Evolutionary conservation across 1,139 yeast species (phyloP).

Genomic region (Suhomyces bolitotheri): DNA sequence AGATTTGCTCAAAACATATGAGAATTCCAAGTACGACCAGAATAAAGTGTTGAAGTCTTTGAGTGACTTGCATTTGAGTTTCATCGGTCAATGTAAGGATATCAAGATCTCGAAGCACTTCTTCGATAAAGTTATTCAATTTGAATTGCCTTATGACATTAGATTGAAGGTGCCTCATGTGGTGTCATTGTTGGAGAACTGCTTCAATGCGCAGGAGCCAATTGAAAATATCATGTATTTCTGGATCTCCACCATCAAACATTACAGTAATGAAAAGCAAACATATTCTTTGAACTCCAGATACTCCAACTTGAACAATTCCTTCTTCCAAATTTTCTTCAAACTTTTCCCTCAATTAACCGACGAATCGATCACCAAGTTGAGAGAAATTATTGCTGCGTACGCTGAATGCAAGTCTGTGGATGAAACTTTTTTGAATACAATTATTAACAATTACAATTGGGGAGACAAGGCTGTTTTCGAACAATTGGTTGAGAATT

Average conservation of each 20-base stretch:
- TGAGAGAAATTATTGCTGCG: slow-evolving; percentile 57
- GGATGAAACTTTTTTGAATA: slow-evolving; percentile 79
- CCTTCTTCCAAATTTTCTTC: slow-evolving; percentile 70
- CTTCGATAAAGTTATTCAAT: slow-evolving; percentile 67
- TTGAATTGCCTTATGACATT: slow-evolving; percentile 70
- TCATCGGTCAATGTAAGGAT: slow-evolving; percentile 81
- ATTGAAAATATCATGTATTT: slow-evolving; percentile 59
- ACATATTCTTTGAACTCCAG: slow-evolving; percentile 47
- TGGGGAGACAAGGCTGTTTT: slow-evolving; percentile 72
- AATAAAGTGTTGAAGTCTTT: slow-evolving; percentile 28
- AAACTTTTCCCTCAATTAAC: slow-evolving; percentile 54
- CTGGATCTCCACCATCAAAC: slow-evolving; percentile 64
- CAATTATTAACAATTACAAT: slow-evolving; percentile 64
- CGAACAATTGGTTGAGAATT: slow-evolving; percentile 63
- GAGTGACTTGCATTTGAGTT: slow-evolving; percentile 69
- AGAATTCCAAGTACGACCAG: slow-evolving; percentile 17
- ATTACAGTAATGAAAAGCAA: slow-evolving; percentile 48
- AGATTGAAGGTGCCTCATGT: slow-evolving; percentile 76
- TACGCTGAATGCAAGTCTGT: slow-evolving; percentile 59
- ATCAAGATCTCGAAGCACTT: slow-evolving; percentile 69
- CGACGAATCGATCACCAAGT: slow-evolving; percentile 55
- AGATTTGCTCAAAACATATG: slow-evolving; percentile 33
- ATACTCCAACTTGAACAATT: slow-evolving; percentile 67
- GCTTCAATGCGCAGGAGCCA: slow-evolving; percentile 58
- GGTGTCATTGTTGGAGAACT: slow-evolving; percentile 63